Conservation (phyloP, 2,329 filamentous ascomycete genomes). For the Harringtonia aguacate region DNA sequence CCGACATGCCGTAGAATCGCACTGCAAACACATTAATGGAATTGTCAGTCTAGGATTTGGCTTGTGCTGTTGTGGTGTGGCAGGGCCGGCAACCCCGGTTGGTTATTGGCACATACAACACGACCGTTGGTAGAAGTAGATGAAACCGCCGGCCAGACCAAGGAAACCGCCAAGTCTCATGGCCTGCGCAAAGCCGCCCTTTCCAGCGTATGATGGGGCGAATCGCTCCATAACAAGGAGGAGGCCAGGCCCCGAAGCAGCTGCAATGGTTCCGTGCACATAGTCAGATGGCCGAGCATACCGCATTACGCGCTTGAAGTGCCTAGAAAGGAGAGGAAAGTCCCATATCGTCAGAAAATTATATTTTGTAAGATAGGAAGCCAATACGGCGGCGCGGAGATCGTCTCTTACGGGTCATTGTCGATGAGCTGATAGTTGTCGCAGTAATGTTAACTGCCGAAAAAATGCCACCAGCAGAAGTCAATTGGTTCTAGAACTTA, state of each 20-base stretch:
- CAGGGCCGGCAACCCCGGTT: too few species aligned
- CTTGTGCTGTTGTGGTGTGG: too few species aligned
- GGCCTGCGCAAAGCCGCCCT: constrained; percentile 68
- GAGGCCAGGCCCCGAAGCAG: constrained; percentile 60
- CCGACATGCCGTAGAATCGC: constrained; percentile 89
- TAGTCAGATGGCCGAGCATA: constrained; percentile 88
- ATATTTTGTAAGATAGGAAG: not conserved
- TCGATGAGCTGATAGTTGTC: constrained; percentile 86
- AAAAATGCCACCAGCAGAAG: constrained; percentile 1
- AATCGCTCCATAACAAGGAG: constrained; percentile 75
- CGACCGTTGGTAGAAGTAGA: constrained; percentile 78
- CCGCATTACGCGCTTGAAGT: constrained; percentile 78
- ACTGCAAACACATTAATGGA: constrained; percentile 42
- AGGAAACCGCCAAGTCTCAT: constrained; percentile 71
- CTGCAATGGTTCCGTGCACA: constrained; percentile 54
- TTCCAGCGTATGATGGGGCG: constrained; percentile 74
- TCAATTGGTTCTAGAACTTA: constrained; percentile 36
- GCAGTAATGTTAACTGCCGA: too few species aligned
- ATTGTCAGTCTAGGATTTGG: too few species aligned
- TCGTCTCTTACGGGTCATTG: constrained; percentile 75
- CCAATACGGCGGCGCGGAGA: not conserved
- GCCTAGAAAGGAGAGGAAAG: too few species aligned
- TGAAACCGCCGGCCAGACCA: constrained; percentile 66
- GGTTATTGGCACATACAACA: constrained; percentile 59
- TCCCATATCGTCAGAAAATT: constrained; percentile 14